A percentile compares a stretch with the other conserved stretches of the same genome.
Conservation (phyloP, 2,329 filamentous ascomycete genomes). For the Annulohypoxylon truncatum region DNA sequence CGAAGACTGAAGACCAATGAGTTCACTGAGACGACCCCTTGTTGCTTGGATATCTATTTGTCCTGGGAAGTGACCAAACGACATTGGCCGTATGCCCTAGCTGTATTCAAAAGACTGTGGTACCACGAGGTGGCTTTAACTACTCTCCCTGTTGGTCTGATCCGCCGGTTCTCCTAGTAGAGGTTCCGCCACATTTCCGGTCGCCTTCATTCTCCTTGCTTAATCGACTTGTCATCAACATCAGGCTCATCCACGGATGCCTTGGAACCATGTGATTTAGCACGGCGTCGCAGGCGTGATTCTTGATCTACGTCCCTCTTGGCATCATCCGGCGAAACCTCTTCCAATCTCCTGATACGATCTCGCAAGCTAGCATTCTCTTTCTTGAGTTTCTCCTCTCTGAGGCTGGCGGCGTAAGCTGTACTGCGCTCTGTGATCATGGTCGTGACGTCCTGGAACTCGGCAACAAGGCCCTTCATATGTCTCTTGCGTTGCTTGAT, state of each 20-base stretch:
- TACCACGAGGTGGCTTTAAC: background rate
- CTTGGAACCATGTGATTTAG: background rate
- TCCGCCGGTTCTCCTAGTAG: background rate
- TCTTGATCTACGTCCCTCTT: background rate
- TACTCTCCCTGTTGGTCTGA: background rate
- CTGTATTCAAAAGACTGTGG: background rate
- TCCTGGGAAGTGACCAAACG: background rate
- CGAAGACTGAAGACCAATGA: background rate
- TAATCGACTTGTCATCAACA: background rate
- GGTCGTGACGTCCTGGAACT: background rate
- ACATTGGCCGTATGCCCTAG: background rate
- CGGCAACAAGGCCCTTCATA: background rate
- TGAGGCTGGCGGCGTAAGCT: background rate
- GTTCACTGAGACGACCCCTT: background rate
- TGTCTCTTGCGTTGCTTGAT: background rate
- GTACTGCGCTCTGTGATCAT: background rate
- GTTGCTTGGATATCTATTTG: background rate
- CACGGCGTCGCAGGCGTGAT: background rate
- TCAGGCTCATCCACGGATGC: background rate
- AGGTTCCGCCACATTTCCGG: background rate
- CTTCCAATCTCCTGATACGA: conserved; percentile 1
- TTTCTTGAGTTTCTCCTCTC: conserved; percentile 2
- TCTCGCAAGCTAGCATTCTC: conserved; percentile 1
- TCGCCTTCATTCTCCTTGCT: background rate
- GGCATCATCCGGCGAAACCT: background rate